phyloP scores from a whole-genome alignment of 2,329 filamentous ascomycete species.

The Talaromyces atroroseus region DNA sequence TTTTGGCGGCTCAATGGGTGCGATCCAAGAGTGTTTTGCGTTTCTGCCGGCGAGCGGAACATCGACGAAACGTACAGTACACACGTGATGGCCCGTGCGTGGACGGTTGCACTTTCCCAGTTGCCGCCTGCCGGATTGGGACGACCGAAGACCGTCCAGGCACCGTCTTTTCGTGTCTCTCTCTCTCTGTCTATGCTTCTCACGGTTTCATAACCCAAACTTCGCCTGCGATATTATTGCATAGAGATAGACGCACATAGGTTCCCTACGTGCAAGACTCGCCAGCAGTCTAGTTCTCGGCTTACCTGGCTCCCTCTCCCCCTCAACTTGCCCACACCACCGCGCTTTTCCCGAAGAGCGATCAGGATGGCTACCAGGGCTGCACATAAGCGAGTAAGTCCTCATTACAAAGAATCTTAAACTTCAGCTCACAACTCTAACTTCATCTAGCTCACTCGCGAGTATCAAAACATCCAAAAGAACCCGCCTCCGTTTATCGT shows the following conservation, averaged over 20 bases:
- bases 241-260: background rate
- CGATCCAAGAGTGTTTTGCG: background rate
- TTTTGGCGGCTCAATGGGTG: constrained; percentile 22
- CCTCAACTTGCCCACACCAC: background rate
- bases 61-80: background rate
- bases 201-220: background rate
- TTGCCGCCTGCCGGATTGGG: background rate
- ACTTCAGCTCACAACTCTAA: background rate
- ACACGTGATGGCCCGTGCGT: constrained; percentile 6
- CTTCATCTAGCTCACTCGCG: constrained; percentile 49
- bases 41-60: background rate
- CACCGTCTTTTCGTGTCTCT: background rate
- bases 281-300: background rate
- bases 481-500: constrained; percentile 85
- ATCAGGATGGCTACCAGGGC: constrained; percentile 63
- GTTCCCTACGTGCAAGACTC: background rate
- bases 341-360: background rate
- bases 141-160: background rate
- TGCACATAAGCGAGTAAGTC: constrained; percentile 64
- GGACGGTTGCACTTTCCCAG: background rate
- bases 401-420: constrained; percentile 1
- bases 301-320: background rate
- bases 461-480: constrained; percentile 60
- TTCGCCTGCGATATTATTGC: background rate
- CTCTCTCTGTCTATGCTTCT: background rate